Base-by-base conservation (phyloP, 1,284 basidiomycete species). In the Cutaneotrichosporon sp. region DNA sequence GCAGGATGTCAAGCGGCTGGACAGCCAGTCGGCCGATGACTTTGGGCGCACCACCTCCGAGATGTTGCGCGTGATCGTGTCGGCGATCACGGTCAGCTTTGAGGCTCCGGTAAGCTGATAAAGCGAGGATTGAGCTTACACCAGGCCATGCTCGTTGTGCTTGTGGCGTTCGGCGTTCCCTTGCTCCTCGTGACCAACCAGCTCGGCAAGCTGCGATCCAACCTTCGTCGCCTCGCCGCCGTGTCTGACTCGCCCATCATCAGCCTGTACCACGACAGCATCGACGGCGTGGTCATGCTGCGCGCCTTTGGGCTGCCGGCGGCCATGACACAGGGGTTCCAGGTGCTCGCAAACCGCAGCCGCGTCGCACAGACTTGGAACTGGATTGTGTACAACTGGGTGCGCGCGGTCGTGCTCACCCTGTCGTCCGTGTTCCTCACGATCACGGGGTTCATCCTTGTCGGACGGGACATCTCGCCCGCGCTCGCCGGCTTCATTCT, bases 41-140 rank as follows among this genome's bases (percentile, higher is more conserved):
- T 87, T 89, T 3, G 88, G 89, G 63, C 83, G 88, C 58, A 76
- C 87, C 20, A 83, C 85, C 56, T 87, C 45, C 87, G 70, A 79
- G 84, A 3, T 64, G 1, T 52, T 67, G 9, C 60, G 60, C 0
- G 51, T 73, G 3, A 46, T 54, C 4, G 62, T 66, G 0, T 46
- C 71, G 1, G 62, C 63, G 0, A 55, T 54, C 6, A 66, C 72
- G 3, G 69, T 74, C 14, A 69, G 60, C 20, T 57, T 60, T 36
- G 62, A 74, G 57, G 65, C 70, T 1, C 78, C 77, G 1, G 71
- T 74, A 49, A 46, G 72, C 59, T 43, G 7, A n/a, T n/a, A n/a
- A n/a, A n/a, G n/a, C n/a, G n/a, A n/a, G n/a, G n/a, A n/a, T n/a
- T n/a, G n/a, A 31, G 36, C 47, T 54, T 9, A 50, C 42, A 9